Conservation (phyloP, 805 yeast species). For the Priceomyces haplophilus region DNA sequence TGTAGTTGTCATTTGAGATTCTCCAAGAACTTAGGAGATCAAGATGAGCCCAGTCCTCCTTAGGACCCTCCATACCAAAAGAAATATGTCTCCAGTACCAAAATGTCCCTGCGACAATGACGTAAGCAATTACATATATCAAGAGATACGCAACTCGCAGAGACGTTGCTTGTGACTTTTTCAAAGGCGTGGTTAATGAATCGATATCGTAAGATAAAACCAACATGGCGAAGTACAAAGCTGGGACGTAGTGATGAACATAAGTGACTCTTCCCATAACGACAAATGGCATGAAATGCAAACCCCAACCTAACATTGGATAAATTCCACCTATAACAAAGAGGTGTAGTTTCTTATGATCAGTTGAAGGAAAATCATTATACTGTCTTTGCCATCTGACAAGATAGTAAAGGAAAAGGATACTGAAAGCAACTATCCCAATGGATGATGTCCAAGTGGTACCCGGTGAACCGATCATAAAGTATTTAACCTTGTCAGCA, state of each 20-base stretch:
- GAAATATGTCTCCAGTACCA: constrained; percentile 43
- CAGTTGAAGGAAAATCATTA: constrained; percentile 46
- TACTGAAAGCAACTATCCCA: constrained; percentile 54
- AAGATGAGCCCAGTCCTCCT: constrained; percentile 37
- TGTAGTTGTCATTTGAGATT: constrained; percentile 36
- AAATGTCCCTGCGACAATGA: constrained; percentile 35
- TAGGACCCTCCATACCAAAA: constrained; percentile 46
- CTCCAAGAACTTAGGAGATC: constrained; percentile 42
- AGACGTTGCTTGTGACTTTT: constrained; percentile 11
- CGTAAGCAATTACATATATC: constrained; percentile 27
- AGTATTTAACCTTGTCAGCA: constrained; percentile 52
- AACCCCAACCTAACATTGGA: constrained; percentile 87
- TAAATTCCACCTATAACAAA: constrained; percentile 72
- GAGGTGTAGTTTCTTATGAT: constrained; percentile 44
- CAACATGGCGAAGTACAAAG: constrained; percentile 88
- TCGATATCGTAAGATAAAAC: constrained; percentile 65
- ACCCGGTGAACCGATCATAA: constrained; percentile 67
- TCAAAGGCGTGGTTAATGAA: constrained; percentile 29
- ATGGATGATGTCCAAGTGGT: constrained; percentile 66
- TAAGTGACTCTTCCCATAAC: constrained; percentile 96
- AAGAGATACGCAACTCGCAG: constrained; percentile 20
- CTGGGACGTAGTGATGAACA: constrained; percentile 95
- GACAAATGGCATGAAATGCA: constrained; percentile 85
- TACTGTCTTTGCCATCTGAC: constrained; percentile 72
- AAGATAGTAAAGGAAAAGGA: constrained; percentile 39